Evolutionary conservation across 495 filamentous ascomycete species (phyloP), one percentile per base, ranked within the genome.

Genomic region (Xylaria castorea): DNA sequence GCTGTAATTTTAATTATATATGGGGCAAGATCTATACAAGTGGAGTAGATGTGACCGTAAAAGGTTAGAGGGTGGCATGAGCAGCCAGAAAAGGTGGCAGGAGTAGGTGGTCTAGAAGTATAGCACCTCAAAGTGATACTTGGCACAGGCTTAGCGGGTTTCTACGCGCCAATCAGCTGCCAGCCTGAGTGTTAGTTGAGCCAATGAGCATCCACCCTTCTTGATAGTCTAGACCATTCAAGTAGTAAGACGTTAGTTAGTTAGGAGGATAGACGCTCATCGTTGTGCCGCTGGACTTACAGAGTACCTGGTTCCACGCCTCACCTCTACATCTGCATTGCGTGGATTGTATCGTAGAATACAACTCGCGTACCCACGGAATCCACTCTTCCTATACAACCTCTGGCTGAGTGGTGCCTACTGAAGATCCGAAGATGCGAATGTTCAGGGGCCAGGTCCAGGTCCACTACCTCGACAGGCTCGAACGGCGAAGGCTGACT

Each of bases 211-310:
- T 6, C 1, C 22, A 16, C 20, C 5, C 3, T 7, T 16, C 9
- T 30, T 48, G 32, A 20, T n/a, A 57, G 50, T 50, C 50, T 12
- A 57, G 40, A 57, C 18, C 2, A 36, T 14, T 40, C 50, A 4
- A 68, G 66, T 53, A 67, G 65, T 53, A 67, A 53, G 65, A 55
- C 34, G 32, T 30, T 38, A n/a, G n/a, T n/a, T n/a, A n/a, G n/a
- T n/a, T n/a, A 20, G 3, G 22, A 51, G 50, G 50, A 22, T 22
- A 20, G 20, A 22, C 9, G 22, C 50, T 53, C 50, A n/a, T 14
- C 5, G 51, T 55, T 9, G 51, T 55, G 27, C 9, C 25, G 22
- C 25, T 25, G 9, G 25, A 30, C 51, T 11, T 55, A 4, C 51
- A 27, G 25, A 55, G 22, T 55, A 7, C 58, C 20, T 61, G 30